Evolutionary conservation across 768 basidiomycete species (phyloP).

Genomic region (Saitozyma podzolica): DNA sequence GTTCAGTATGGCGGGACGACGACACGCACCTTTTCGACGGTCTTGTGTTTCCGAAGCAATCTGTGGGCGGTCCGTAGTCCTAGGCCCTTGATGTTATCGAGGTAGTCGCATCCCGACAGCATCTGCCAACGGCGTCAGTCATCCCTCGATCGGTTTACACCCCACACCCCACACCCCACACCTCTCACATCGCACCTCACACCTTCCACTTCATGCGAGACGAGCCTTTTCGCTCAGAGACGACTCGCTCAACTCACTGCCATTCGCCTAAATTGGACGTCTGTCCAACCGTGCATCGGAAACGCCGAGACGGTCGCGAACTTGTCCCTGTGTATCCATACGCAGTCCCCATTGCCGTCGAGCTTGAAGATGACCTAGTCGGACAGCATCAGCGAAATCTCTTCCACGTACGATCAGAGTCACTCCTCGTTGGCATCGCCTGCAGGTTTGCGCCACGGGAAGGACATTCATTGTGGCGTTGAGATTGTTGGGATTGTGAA

Average conservation of each 20-base stretch:
- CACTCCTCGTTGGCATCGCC: neutral
- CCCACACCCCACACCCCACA: no score
- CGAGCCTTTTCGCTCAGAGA: conserved; percentile 5
- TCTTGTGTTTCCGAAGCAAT: conserved; percentile 79
- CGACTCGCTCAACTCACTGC: conserved; percentile 55
- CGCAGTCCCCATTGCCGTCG: conserved; percentile 60
- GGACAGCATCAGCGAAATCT: neutral
- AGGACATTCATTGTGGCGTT: no score
- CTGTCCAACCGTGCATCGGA: conserved; percentile 84
- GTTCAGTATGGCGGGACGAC: neutral
- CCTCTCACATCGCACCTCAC: no score
- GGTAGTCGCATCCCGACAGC: conserved; percentile 53
- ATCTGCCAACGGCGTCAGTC: conserved; percentile 36
- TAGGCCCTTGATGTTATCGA: conserved; percentile 84
- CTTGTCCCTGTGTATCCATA: conserved; percentile 52
- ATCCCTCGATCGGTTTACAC: neutral
- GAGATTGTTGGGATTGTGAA: no score
- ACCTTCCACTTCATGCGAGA: no score
- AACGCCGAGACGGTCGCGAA: conserved; percentile 60
- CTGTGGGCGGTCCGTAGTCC: conserved; percentile 90
- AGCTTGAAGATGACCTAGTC: conserved; percentile 74
- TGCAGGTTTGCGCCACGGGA: no score
- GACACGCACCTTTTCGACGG: conserved; percentile 64
- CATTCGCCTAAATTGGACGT: conserved; percentile 87
- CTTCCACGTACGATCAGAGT: neutral